Evolutionary conservation across 306 rosid species (phyloP).

Genomic region (Rosa chinensis): DNA sequence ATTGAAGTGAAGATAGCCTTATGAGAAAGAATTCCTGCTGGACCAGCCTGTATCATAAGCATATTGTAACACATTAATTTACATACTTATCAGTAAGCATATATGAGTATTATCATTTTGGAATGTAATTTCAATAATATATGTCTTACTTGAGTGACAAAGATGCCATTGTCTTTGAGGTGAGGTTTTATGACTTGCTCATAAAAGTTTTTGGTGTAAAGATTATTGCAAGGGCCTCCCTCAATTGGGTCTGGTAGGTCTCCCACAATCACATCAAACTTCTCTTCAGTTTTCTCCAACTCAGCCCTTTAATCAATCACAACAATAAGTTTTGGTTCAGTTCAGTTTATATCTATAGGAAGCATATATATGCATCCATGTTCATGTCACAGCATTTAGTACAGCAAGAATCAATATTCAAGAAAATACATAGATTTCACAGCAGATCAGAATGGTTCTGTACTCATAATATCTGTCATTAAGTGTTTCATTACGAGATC

Average conservation of each 20-base stretch:
- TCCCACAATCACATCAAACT: conserved; percentile 35
- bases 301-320: conserved; percentile 14
- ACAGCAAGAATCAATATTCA: neutral
- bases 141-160: conserved; percentile 33
- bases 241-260: conserved; percentile 39
- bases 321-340: neutral
- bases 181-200: conserved; percentile 33
- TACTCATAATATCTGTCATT: neutral
- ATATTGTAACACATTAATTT: neutral
- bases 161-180: conserved; percentile 34
- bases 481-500: neutral
- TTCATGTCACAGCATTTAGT: neutral
- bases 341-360: neutral
- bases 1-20: conserved; percentile 34
- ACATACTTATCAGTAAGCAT: neutral
- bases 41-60: conserved; percentile 28
- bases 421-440: neutral
- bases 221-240: conserved; percentile 41
- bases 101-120: neutral
- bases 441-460: neutral
- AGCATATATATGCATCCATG: neutral
- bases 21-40: conserved; percentile 36
- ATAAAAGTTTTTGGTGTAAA: conserved; percentile 32
- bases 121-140: neutral
- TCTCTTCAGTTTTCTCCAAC: conserved; percentile 27